phyloP scores from a whole-genome alignment of 208 protist genomes.

The Leishmania martiniquensis region DNA sequence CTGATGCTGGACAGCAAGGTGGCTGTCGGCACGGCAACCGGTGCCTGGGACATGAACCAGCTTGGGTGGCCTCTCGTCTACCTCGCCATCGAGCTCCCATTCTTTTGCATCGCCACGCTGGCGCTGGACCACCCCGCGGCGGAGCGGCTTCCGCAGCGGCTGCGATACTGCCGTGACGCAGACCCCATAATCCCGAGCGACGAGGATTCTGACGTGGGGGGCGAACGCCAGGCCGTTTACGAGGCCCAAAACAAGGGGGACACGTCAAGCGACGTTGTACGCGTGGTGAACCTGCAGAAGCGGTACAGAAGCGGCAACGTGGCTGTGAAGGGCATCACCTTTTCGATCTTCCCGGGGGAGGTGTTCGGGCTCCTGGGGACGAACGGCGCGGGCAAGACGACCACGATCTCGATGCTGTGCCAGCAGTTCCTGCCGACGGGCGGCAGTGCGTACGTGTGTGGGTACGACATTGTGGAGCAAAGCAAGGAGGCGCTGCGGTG shows the following conservation, averaged over 20 bases:
- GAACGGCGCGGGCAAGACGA: conserved; percentile 93
- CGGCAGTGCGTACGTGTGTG: conserved; percentile 60
- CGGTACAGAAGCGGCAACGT: conserved; percentile 31
- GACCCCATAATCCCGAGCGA: conserved; percentile 7
- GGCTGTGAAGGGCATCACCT: conserved; percentile 68
- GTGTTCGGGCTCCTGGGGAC: conserved; percentile 90
- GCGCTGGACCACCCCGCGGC: conserved; percentile 37
- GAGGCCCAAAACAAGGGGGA: conserved; percentile 16
- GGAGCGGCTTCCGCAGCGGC: conserved; percentile 6
- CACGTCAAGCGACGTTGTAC: conserved; percentile 32
- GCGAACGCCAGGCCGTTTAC: conserved; percentile 39
- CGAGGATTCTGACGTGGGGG: conserved; percentile 51
- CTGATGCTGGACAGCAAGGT: conserved; percentile 15
- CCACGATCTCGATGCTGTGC: conserved; percentile 81
- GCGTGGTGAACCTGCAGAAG: conserved; percentile 44
- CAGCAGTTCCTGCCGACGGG: conserved; percentile 74
- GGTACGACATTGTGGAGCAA: conserved; percentile 56
- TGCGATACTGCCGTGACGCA: conserved; percentile 25
- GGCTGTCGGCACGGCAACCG: conserved; percentile 11
- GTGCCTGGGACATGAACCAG: conserved; percentile 29
- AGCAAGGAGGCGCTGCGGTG: conserved; percentile 50
- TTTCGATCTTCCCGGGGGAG: conserved; percentile 68
- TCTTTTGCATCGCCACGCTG: conserved; percentile 28
- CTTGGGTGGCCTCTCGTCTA: conserved; percentile 40
- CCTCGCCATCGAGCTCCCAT: conserved; percentile 43